These are phyloP conservation scores for Populus tomentosa DNA, from an alignment of 441 rosid genomes.

Conservation along the genomic window DNA sequence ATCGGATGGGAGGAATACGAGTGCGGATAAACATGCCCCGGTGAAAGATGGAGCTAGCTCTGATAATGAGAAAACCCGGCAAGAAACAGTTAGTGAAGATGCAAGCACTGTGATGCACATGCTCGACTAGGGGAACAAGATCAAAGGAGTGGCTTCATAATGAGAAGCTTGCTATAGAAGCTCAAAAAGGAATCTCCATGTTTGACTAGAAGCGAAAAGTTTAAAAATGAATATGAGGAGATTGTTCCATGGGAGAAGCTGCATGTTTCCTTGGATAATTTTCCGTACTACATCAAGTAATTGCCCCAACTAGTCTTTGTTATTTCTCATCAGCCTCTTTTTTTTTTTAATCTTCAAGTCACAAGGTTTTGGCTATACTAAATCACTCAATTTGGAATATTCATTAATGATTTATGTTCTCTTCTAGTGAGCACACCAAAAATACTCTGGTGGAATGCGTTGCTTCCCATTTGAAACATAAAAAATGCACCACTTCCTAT, in stretches of 20 bases:
- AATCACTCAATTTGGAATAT: background rate
- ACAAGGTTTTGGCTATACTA: too few relatives aligned
- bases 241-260: constrained; percentile 90
- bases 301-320: constrained; percentile 7
- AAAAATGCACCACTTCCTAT: constrained; percentile 39
- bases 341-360: too few relatives aligned
- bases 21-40: constrained; percentile 57
- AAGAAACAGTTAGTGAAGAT: constrained; percentile 28
- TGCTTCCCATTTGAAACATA: constrained; percentile 76
- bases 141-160: constrained; percentile 83
- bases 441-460: constrained; percentile 78
- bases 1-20: constrained; percentile 73
- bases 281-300: constrained; percentile 89
- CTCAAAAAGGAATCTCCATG: constrained; percentile 72
- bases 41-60: constrained; percentile 37
- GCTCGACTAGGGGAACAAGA: constrained; percentile 77
- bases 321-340: background rate
- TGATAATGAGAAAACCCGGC: constrained; percentile 43
- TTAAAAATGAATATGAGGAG: constrained; percentile 74
- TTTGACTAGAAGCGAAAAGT: constrained; percentile 63
- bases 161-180: constrained; percentile 70
- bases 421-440: constrained; percentile 61
- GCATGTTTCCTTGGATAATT: constrained; percentile 79
- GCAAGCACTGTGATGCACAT: constrained; percentile 47
- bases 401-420: constrained; percentile 7